A percentile compares a stretch with the other conserved stretches of the same genome.
Evolutionary conservation across 352 stramenopile genomes (phyloP).

Genomic region (Globisporangium irregulare): DNA sequence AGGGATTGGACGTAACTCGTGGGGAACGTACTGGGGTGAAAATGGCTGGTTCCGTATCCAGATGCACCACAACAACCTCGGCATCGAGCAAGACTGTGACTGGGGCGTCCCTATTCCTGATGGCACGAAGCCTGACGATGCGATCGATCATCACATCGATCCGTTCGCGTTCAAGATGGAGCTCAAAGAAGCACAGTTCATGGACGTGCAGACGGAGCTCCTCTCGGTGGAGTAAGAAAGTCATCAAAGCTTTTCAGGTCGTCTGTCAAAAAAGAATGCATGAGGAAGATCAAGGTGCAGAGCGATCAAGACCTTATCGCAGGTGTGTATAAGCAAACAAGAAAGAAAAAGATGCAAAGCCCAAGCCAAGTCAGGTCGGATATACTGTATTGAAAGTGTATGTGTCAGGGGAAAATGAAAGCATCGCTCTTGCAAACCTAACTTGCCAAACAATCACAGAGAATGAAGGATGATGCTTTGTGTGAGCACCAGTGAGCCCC

Average conservation of each 20-base stretch:
- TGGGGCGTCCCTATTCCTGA: constrained; percentile 85
- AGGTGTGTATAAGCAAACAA: not conserved
- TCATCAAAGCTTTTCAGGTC: not conserved
- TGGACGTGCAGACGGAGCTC: constrained; percentile 30
- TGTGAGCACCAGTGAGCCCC: not conserved
- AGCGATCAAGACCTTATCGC: not conserved
- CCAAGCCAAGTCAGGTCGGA: not conserved
- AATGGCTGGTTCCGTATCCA: constrained; percentile 91
- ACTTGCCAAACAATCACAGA: not conserved
- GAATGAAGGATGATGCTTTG: not conserved
- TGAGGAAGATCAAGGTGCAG: not conserved
- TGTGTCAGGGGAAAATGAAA: not conserved
- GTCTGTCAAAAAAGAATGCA: not conserved
- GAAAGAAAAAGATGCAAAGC: not conserved
- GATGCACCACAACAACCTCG: constrained; percentile 89
- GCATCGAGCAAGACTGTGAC: constrained; percentile 87
- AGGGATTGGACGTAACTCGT: constrained; percentile 91
- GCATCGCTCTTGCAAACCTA: not conserved
- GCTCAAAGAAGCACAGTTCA: constrained; percentile 15
- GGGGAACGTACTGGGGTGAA: constrained; percentile 91
- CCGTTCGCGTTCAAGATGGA: constrained; percentile 8
- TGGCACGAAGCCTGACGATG: constrained; percentile 55
- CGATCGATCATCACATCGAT: constrained; percentile 7
- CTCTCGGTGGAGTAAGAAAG: constrained; percentile 33
- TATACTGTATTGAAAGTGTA: not conserved